These are phyloP conservation scores for Globisporangium rhizosaccharum DNA, from an alignment of 352 stramenopile species.

Conservation along the genomic window DNA sequence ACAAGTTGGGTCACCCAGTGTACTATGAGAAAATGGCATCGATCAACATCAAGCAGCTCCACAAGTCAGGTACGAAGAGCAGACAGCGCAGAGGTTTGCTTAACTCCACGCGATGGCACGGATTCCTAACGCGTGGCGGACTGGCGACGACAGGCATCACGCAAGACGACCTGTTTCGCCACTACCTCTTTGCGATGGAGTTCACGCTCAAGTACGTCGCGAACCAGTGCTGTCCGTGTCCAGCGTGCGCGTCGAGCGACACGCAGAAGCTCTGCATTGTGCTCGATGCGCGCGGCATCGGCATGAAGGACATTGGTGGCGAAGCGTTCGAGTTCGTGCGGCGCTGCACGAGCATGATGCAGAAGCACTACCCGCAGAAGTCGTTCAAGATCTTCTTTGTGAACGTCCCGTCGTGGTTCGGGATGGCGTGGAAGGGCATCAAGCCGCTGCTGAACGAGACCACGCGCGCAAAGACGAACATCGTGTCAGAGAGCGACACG, in stretches of 20 bases:
- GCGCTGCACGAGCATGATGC: slow-evolving; percentile 77
- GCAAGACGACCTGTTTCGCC: slow-evolving; percentile 65
- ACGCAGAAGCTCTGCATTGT: slow-evolving; percentile 74
- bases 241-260: slow-evolving; percentile 51
- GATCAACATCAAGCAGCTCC: slow-evolving; percentile 79
- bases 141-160: slow-evolving; percentile 25
- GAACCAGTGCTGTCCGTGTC: slow-evolving; percentile 45
- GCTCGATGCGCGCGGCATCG: slow-evolving; percentile 65
- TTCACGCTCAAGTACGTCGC: slow-evolving; percentile 78
- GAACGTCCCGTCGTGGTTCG: slow-evolving; percentile 90
- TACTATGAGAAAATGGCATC: slow-evolving; percentile 80
- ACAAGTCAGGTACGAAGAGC: slow-evolving; percentile 33
- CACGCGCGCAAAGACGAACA: slow-evolving; percentile 85
- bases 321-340: slow-evolving; percentile 83
- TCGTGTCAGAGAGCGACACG: slow-evolving; percentile 68
- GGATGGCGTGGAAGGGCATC: slow-evolving; percentile 88
- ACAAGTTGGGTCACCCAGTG: slow-evolving; percentile 72
- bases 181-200: slow-evolving; percentile 85
- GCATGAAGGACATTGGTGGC: slow-evolving; percentile 70
- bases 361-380: slow-evolving; percentile 83
- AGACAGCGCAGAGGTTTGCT: neutral
- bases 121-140: neutral
- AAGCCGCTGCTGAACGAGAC: slow-evolving; percentile 84
- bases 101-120: no score
- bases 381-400: slow-evolving; percentile 91